Conservation (phyloP, 2,329 filamentous ascomycete species). For the Neurospora crassa region DNA sequence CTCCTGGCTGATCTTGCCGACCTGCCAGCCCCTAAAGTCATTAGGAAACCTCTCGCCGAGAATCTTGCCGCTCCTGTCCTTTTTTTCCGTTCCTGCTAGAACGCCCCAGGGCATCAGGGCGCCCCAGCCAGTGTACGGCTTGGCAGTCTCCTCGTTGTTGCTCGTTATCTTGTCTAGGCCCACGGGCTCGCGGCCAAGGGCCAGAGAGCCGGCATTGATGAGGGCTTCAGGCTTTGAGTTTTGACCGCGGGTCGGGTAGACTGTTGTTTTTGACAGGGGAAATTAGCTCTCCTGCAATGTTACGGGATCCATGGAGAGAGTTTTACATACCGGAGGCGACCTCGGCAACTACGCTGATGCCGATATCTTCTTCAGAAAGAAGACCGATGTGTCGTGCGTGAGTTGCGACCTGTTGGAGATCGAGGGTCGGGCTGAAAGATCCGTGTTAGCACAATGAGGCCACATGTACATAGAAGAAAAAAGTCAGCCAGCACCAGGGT, state of each 20-base stretch:
- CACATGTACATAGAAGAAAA: background rate
- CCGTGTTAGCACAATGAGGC: constrained; percentile 39
- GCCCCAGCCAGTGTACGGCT: constrained; percentile 58
- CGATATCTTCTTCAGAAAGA: constrained; percentile 48
- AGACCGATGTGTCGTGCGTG: constrained; percentile 39
- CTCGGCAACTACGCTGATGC: constrained; percentile 60
- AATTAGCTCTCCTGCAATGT: background rate
- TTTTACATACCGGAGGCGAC: constrained; percentile 29
- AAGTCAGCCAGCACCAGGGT: too few relatives aligned
- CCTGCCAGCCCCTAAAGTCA: constrained; percentile 49
- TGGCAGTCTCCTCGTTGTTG: background rate
- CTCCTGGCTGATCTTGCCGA: constrained; percentile 66
- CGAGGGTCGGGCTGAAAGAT: constrained; percentile 65
- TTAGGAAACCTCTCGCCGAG: constrained; percentile 31
- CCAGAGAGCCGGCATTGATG: constrained; percentile 58
- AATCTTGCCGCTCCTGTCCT: constrained; percentile 3
- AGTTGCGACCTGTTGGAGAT: constrained; percentile 71
- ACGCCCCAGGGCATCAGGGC: constrained; percentile 52
- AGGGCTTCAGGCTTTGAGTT: constrained; percentile 50
- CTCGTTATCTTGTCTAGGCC: constrained; percentile 30
- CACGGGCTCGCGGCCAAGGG: constrained; percentile 64
- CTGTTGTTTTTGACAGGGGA: constrained; percentile 29
- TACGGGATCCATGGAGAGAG: background rate
- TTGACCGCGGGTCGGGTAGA: constrained; percentile 51
- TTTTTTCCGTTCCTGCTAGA: constrained; percentile 10